A percentile compares a stretch with the other conserved stretches of the same genome.
These are phyloP conservation scores for Linderina pennispora DNA, from an alignment of 192 early-diverging fungal species.

Conservation along the genomic window DNA sequence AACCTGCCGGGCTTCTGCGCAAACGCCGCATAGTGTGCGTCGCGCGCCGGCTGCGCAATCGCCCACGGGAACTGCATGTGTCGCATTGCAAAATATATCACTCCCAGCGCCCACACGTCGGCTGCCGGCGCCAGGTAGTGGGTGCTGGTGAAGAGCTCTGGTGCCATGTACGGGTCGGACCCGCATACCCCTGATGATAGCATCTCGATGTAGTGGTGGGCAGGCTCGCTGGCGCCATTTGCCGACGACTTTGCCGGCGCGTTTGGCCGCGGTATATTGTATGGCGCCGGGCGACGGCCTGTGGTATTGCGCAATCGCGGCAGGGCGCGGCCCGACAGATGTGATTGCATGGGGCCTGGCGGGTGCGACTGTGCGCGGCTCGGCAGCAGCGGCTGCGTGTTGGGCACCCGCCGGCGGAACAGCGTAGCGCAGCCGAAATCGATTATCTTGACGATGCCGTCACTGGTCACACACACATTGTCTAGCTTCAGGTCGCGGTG, in stretches of 20 bases:
- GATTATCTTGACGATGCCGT: slow-evolving; percentile 68
- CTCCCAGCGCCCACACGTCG: slow-evolving; percentile 85
- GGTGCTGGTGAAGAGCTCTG: slow-evolving; percentile 59
- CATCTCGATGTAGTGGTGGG: slow-evolving; percentile 20
- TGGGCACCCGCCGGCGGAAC: slow-evolving; percentile 20
- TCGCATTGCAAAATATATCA: slow-evolving; percentile 72
- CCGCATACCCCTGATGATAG: slow-evolving; percentile 67
- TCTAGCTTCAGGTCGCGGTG: slow-evolving; percentile 94
- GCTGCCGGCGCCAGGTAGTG: slow-evolving; percentile 68
- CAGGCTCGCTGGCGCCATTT: background rate
- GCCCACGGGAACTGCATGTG: slow-evolving; percentile 64
- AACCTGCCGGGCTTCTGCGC: slow-evolving; percentile 6
- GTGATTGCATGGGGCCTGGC: too few relatives aligned
- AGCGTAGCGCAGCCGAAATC: slow-evolving; percentile 71
- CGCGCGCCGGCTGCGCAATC: slow-evolving; percentile 32
- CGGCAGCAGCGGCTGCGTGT: slow-evolving; percentile 12
- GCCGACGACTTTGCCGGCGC: background rate
- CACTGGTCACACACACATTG: slow-evolving; percentile 71
- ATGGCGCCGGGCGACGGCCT: slow-evolving; percentile 14
- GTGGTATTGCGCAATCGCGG: too few relatives aligned
- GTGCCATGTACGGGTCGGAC: slow-evolving; percentile 93
- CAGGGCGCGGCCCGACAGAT: too few relatives aligned
- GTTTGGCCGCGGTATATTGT: slow-evolving; percentile 3
- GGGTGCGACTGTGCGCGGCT: slow-evolving; percentile 6
- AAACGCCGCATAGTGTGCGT: slow-evolving; percentile 18